Evolutionary conservation across 495 filamentous ascomycete species (phyloP).

Genomic region (Penicillium bovifimosum): DNA sequence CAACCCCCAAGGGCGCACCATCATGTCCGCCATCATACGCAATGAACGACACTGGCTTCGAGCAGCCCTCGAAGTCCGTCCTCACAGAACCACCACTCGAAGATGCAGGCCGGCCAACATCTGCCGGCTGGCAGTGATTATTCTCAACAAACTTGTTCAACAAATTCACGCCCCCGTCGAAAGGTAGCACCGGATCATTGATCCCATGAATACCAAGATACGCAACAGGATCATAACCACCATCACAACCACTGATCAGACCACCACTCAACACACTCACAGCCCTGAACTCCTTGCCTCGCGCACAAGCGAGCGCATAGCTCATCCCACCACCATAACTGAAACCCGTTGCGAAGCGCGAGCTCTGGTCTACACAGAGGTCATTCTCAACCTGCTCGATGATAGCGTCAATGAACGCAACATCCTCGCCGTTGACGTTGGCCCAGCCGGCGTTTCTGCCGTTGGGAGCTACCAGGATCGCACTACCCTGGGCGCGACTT

Average conservation of each 20-base stretch:
- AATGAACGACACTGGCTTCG: slow-evolving; percentile 14
- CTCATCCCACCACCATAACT: slow-evolving; percentile 48
- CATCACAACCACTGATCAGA: slow-evolving; percentile 35
- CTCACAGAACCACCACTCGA: slow-evolving; percentile 6
- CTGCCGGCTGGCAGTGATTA: slow-evolving; percentile 29
- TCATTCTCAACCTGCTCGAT: slow-evolving; percentile 32
- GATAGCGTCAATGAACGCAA: slow-evolving; percentile 37
- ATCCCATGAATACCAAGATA: slow-evolving; percentile 43
- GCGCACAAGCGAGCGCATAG: slow-evolving; percentile 40
- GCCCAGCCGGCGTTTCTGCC: slow-evolving; percentile 40
- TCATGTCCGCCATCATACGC: slow-evolving; percentile 19
- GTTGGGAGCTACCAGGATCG: slow-evolving; percentile 40
- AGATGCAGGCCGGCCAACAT: slow-evolving; percentile 4
- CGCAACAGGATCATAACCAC: slow-evolving; percentile 35
- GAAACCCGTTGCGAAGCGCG: slow-evolving; percentile 46
- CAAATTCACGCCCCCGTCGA: slow-evolving; percentile 31
- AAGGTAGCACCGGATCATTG: slow-evolving; percentile 32
- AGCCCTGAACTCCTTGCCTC: slow-evolving; percentile 35
- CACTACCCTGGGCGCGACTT: slow-evolving; percentile 28
- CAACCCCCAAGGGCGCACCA: slow-evolving; percentile 11
- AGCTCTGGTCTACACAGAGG: slow-evolving; percentile 40
- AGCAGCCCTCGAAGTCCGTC: slow-evolving; percentile 11
- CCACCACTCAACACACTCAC: slow-evolving; percentile 41
- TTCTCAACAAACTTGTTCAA: slow-evolving; percentile 35
- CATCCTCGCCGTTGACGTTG: slow-evolving; percentile 39